phyloP scores from a whole-genome alignment of 371 early-diverging fungal species.

The Rhizopus delemar region DNA sequence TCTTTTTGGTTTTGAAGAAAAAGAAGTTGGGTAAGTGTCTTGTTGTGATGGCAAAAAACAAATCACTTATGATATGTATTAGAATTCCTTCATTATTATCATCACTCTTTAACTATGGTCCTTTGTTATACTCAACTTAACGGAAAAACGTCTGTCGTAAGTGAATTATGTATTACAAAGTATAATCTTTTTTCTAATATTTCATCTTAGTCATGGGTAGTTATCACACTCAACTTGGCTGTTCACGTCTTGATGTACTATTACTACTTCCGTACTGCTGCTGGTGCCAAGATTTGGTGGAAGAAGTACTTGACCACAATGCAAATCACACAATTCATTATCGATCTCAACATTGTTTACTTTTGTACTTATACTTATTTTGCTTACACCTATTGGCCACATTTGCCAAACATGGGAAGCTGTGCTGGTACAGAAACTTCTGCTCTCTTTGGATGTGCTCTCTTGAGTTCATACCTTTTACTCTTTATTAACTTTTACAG shows the following conservation, averaged over 20 bases:
- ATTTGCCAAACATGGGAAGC: constrained; percentile 70
- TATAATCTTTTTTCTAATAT: constrained; percentile 19
- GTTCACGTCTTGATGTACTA: constrained; percentile 93
- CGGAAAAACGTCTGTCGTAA: constrained; percentile 82
- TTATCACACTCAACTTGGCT: constrained; percentile 78
- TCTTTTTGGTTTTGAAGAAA: constrained; percentile 42
- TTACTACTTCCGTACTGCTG: constrained; percentile 87
- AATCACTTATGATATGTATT: constrained; percentile 2
- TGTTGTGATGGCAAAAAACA: constrained; percentile 1
- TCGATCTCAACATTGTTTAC: constrained; percentile 78
- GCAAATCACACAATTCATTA: constrained; percentile 88
- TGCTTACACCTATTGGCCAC: constrained; percentile 67
- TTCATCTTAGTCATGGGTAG: constrained; percentile 69
- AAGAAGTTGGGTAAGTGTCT: constrained; percentile 35
- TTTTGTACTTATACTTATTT: constrained; percentile 84
- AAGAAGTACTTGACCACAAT: constrained; percentile 88
- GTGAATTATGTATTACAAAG: constrained; percentile 29
- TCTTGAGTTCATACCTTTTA: constrained; percentile 81
- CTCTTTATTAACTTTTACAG: constrained; percentile 89
- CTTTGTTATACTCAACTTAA: constrained; percentile 83
- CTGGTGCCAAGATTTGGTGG: constrained; percentile 88
- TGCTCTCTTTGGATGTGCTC: constrained; percentile 78
- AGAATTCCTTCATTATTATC: constrained; percentile 90
- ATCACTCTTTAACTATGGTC: constrained; percentile 88
- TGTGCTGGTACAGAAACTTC: constrained; percentile 81